phyloP scores from a whole-genome alignment of 345 rosid genomes.

The Carallia pectinifolia region DNA sequence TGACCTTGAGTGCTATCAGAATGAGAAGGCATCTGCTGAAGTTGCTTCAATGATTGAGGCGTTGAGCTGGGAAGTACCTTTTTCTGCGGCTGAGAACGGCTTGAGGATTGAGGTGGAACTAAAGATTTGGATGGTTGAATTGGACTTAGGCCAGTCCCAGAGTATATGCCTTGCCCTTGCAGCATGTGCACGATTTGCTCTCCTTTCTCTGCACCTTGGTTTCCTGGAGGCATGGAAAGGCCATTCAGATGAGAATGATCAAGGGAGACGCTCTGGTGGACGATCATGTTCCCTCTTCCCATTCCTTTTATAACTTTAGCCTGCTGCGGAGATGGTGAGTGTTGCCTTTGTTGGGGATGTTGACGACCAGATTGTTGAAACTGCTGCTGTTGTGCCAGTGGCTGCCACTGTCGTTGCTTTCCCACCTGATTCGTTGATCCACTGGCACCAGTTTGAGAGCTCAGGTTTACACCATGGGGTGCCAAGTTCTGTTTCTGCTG shows the following conservation, averaged over 20 bases:
- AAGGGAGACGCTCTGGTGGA: slow-evolving; percentile 57
- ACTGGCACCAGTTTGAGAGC: slow-evolving; percentile 51
- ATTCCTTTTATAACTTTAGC: slow-evolving; percentile 70
- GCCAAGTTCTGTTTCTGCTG: slow-evolving; percentile 64
- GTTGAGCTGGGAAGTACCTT: slow-evolving; percentile 49
- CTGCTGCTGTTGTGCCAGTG: slow-evolving; percentile 56
- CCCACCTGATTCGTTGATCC: slow-evolving; percentile 69
- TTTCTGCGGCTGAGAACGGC: slow-evolving; percentile 58
- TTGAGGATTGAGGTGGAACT: slow-evolving; percentile 49
- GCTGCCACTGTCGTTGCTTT: slow-evolving; percentile 81
- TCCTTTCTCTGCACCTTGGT: slow-evolving; percentile 70
- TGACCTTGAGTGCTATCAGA: slow-evolving; percentile 62
- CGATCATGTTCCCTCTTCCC: slow-evolving; percentile 73
- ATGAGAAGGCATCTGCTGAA: slow-evolving; percentile 60
- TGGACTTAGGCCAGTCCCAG: slow-evolving; percentile 52
- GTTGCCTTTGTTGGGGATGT: slow-evolving; percentile 84
- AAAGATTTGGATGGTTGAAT: slow-evolving; percentile 62
- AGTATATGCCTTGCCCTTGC: slow-evolving; percentile 60
- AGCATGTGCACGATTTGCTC: slow-evolving; percentile 52
- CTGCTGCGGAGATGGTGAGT: slow-evolving; percentile 63
- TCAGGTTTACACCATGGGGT: slow-evolving; percentile 56
- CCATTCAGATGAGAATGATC: slow-evolving; percentile 83
- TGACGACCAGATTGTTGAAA: slow-evolving; percentile 77
- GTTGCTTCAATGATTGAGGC: slow-evolving; percentile 44
- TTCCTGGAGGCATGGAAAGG: slow-evolving; percentile 48